Base-by-base conservation (phyloP, 2,329 filamentous ascomycete genomes). In the Neopestalotiopsis sp. region DNA sequence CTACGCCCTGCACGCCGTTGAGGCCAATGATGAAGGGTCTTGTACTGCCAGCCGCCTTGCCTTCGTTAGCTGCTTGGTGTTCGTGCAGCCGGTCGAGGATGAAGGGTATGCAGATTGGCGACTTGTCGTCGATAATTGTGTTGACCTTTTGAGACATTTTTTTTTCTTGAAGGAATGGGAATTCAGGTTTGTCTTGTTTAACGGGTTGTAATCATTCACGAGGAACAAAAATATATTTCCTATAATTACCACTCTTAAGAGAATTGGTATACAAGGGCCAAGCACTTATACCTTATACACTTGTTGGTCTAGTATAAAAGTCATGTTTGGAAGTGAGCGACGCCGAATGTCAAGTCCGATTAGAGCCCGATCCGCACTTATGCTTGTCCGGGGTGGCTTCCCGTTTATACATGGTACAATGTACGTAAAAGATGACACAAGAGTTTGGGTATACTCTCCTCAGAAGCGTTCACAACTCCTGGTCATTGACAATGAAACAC, bases 1-100 rank as follows among this genome's bases (percentile, higher is more conserved):
- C 95, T 49, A 93, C 92, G 70, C 95, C 95, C 82, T 98, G 95
- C 34, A 97, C 90, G 70, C 95, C 95, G 75, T 97, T 97, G 75
- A 98, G 87, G 61, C 94, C 95, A 71, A 98, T 87, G 78, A 97
- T 89, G 80, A 97, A 93, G 34, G 94, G 94, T 38, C 24, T 86
- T 87, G 65, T 20, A 7, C 5, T 53, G 45, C 45, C 7, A 53
- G 45, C 45, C 45, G n/a, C 45, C 14, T 53, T 53, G n/a, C 82
- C 77, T 28, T 73, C 66, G 67, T 76, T 75, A 69, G 77, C 62
- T 66, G 77, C 68, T 70, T 82, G 82, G 77, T 91, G 87, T 45
- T 79, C 71, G 69, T 84, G 78, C 68, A 94, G 83, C 61, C 86
- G 88, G 53, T 87, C 82, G 45, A 92, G 85, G 70, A 94, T 92